phyloP scores from a whole-genome alignment of 2,329 filamentous ascomycete genomes.

The Byssothecium circinans region DNA sequence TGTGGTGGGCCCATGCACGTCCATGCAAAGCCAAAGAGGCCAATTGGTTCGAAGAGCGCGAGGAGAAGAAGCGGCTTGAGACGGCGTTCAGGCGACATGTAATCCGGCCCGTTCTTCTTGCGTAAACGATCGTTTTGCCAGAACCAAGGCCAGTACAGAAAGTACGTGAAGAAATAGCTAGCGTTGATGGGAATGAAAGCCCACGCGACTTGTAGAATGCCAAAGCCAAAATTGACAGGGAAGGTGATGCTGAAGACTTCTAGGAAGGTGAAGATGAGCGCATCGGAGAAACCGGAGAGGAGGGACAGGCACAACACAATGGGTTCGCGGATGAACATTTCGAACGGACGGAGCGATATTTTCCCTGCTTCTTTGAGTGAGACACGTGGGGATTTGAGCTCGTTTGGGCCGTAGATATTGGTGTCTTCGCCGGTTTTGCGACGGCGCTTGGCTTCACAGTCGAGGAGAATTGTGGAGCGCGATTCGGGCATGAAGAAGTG shows the following conservation, averaged over 20 bases:
- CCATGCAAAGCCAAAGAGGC: slow-evolving; percentile 70
- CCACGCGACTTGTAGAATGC: slow-evolving; percentile 58
- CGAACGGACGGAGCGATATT: slow-evolving; percentile 57
- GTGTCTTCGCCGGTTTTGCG: slow-evolving; percentile 60
- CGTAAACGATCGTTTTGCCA: slow-evolving; percentile 45
- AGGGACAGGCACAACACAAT: slow-evolving; percentile 72
- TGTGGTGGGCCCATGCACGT: slow-evolving; percentile 62
- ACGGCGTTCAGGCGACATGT: slow-evolving; percentile 62
- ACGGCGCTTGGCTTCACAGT: slow-evolving; percentile 72
- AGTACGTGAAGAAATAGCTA: slow-evolving; percentile 66
- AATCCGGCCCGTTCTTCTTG: slow-evolving; percentile 42
- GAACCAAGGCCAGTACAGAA: slow-evolving; percentile 58
- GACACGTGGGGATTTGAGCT: slow-evolving; percentile 52
- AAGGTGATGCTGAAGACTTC: slow-evolving; percentile 70
- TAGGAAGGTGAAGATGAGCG: slow-evolving; percentile 76
- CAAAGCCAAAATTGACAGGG: slow-evolving; percentile 63
- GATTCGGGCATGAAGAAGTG: slow-evolving; percentile 74
- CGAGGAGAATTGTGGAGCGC: slow-evolving; percentile 71
- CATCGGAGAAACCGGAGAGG: slow-evolving; percentile 73
- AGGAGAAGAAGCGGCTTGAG: slow-evolving; percentile 65
- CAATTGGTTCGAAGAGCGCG: slow-evolving; percentile 63
- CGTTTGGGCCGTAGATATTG: slow-evolving; percentile 72
- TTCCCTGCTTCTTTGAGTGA: slow-evolving; percentile 43
- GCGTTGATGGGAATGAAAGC: slow-evolving; percentile 56
- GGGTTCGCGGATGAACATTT: slow-evolving; percentile 71